Base-by-base conservation (phyloP, 108 stramenopile species). In the Parietichytrium sp. region DNA sequence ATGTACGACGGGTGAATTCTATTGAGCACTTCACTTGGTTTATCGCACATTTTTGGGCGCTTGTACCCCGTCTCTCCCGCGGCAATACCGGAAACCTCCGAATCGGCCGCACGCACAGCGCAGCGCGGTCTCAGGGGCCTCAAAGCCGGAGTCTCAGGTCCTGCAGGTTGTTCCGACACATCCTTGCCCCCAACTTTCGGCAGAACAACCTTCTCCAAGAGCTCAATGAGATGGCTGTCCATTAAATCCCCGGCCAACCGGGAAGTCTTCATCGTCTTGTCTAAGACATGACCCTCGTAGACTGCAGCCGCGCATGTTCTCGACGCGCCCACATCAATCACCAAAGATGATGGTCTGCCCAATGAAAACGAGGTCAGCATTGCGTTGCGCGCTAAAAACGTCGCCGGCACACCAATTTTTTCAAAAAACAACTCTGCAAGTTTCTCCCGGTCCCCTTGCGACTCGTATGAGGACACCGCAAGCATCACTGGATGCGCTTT, bases 401-500 rank as follows among this genome's bases (percentile, higher is more conserved):
- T 27, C 16, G 78, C 47, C 4, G 79, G 51, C 29, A 6, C 45
- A 50, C 13, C 51, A 6, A 29, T 7, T 10, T 26, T 29, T 20
- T 30, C 51, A 4, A 23, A 23, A 20, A 26, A 80, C 4, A 52
- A 18, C 18, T 25, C 52, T 4, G 51, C 51, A 3, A 80, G 16
- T 36, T 31, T 52, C 13, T 36, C 51, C 4, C 79, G 27, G 52
- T 80, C 79, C 12, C 30, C 79, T 18, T 52, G 33, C 13, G 79
- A 33, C 33, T 26, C 79, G 3, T 52, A 51, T 6, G 79, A 47
- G 4, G 79, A 30, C 25, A 33, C 36, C 7, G 51, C 51, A 94
- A 92, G 47, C 93, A 94, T 48, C 93, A 72, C 45, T 6, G 61
- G 61, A 3, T 72, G 61, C 15, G 36, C 61, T n/a, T 42, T 33